Conservation (phyloP, 371 early-diverging fungal species). For the Mucor ambiguus region DNA sequence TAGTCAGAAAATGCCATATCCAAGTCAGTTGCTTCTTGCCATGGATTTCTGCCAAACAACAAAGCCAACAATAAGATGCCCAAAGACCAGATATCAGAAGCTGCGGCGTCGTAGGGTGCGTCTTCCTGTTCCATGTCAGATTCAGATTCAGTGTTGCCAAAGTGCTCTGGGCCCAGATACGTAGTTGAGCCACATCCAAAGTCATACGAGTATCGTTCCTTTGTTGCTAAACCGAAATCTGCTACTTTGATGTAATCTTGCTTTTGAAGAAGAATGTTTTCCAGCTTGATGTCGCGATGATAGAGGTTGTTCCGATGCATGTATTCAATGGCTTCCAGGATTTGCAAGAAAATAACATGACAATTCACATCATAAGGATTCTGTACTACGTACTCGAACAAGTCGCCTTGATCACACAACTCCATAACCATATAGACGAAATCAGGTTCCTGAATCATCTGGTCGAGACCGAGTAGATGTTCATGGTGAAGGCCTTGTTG, state of each 20-base stretch:
- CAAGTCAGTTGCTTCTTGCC: constrained; percentile 64
- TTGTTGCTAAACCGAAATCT: constrained; percentile 85
- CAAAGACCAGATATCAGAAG: constrained; percentile 79
- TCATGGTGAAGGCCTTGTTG: constrained; percentile 67
- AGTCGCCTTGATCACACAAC: constrained; percentile 60
- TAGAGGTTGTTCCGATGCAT: constrained; percentile 59
- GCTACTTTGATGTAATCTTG: constrained; percentile 66
- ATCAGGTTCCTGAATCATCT: constrained; percentile 50
- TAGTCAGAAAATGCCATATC: constrained; percentile 60
- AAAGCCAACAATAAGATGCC: constrained; percentile 78
- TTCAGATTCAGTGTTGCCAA: constrained; percentile 41
- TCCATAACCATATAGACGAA: constrained; percentile 61
- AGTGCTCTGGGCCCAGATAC: constrained; percentile 65
- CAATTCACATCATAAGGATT: constrained; percentile 39
- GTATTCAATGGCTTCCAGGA: constrained; percentile 56
- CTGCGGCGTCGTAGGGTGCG: constrained; percentile 60
- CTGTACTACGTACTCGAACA: constrained; percentile 57
- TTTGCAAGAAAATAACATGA: constrained; percentile 48
- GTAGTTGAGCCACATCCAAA: constrained; percentile 81
- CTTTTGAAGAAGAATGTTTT: constrained; percentile 67
- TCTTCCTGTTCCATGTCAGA: constrained; percentile 7
- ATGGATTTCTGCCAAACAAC: constrained; percentile 79
- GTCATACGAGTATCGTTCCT: constrained; percentile 65
- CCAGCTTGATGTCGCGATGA: constrained; percentile 81
- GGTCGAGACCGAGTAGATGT: constrained; percentile 60